phyloP scores from a whole-genome alignment of 1,284 basidiomycete species.

The Cutaneotrichosporon dermatis region DNA sequence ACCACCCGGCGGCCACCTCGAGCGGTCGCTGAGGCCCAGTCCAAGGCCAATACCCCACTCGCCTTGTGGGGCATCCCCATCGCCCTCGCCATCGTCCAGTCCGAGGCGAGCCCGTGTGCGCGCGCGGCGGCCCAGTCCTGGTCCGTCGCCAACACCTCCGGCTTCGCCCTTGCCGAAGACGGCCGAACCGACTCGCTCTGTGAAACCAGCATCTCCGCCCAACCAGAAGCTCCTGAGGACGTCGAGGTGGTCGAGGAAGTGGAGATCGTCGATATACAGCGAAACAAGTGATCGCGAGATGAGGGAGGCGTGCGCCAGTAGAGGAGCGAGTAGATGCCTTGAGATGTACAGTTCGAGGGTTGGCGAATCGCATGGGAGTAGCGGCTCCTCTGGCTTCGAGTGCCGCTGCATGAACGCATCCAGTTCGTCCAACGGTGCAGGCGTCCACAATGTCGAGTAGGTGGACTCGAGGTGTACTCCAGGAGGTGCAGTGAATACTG shows the following conservation, averaged over 20 bases:
- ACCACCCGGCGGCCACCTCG: conserved; percentile 77
- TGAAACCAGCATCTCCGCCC: conserved; percentile 37
- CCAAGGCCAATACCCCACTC: conserved; percentile 62
- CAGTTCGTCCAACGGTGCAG: conserved; percentile 27
- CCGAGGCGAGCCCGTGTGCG: conserved; percentile 35
- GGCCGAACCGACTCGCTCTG: conserved; percentile 32
- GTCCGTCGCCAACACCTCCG: conserved; percentile 26
- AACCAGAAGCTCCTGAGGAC: conserved; percentile 42
- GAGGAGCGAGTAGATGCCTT: conserved; percentile 32
- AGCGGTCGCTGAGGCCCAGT: conserved; percentile 61
- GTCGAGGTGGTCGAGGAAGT: conserved; percentile 41
- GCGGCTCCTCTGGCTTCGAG: conserved; percentile 18
- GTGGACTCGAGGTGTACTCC: conserved; percentile 23
- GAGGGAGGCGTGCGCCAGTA: conserved; percentile 32
- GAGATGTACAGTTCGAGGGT: conserved; percentile 38
- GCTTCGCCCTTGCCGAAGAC: conserved; percentile 40
- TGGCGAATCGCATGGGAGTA: conserved; percentile 31
- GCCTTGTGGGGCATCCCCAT: conserved; percentile 3
- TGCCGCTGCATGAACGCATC: conserved; percentile 30
- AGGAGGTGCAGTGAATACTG: conserved; percentile 24
- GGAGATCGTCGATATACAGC: conserved; percentile 40
- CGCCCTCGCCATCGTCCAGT: conserved; percentile 12
- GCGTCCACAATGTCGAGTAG: conserved; percentile 23
- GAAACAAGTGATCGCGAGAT: conserved; percentile 41
- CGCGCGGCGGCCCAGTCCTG: conserved; percentile 12